phyloP scores from a whole-genome alignment of 2,329 filamentous ascomycete genomes.

The Xylariomycetidae sp. region DNA sequence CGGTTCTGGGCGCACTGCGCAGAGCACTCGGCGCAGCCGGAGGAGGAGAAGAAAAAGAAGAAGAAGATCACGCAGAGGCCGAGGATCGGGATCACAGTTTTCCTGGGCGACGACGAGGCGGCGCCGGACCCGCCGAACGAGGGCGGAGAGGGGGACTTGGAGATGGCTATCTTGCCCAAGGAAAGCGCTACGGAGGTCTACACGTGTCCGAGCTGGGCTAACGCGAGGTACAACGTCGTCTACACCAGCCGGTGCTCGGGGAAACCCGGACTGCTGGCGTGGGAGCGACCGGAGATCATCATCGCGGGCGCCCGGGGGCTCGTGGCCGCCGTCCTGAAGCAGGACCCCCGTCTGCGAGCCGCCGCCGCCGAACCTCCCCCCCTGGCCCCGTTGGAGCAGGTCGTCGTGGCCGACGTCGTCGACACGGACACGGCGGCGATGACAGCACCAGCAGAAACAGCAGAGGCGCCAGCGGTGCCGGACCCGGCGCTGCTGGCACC shows the following conservation, averaged over 20 bases:
- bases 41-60: constrained; percentile 22
- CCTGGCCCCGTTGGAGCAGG: constrained; percentile 29
- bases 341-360: constrained; percentile 33
- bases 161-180: constrained; percentile 11
- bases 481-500: constrained; percentile 14
- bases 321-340: constrained; percentile 32
- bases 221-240: constrained; percentile 37
- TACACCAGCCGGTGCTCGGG: constrained; percentile 35
- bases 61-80: constrained; percentile 26
- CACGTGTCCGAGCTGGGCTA: constrained; percentile 46
- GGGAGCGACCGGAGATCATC: constrained; percentile 45
- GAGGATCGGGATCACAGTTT: constrained; percentile 43
- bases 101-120: constrained; percentile 30
- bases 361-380: constrained; percentile 17
- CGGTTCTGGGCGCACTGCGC: constrained; percentile 49
- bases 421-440: constrained; percentile 1
- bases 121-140: constrained; percentile 3
- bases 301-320: constrained; percentile 36
- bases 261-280: constrained; percentile 40
- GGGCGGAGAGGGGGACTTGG: constrained; percentile 11
- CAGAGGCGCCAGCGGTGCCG: constrained; percentile 3
- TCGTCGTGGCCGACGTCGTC: constrained; percentile 18
- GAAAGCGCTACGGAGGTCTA: constrained; percentile 26
- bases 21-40: constrained; percentile 26
- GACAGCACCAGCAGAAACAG: constrained; percentile 5